Evolutionary conservation across 345 rosid genomes (phyloP).

Genomic region (Citrus reticulata): DNA sequence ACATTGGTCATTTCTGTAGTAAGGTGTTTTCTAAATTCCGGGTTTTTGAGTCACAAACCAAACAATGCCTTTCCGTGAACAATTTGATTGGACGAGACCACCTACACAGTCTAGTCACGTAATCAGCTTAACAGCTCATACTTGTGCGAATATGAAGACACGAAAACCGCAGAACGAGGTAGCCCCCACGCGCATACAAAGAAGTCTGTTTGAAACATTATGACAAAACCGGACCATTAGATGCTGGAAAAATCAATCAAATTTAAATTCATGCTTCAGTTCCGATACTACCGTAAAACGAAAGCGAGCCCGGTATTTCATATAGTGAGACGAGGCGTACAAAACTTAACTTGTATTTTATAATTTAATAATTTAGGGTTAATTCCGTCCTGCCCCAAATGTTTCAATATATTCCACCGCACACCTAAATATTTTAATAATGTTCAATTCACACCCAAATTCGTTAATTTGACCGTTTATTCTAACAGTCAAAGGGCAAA

Average conservation of each 20-base stretch:
- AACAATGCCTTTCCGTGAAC: neutral
- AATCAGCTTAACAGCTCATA: neutral
- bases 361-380: too few relatives aligned
- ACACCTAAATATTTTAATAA: accelerated
- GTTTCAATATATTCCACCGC: too few relatives aligned
- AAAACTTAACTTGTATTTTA: neutral
- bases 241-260: neutral
- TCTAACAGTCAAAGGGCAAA: accelerated
- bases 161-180: neutral
- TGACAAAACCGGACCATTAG: neutral
- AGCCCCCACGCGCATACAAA: constrained; percentile 9
- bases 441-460: accelerated
- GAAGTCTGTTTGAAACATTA: neutral
- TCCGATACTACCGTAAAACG: neutral
- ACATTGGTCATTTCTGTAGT: neutral
- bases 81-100: neutral
- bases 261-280: constrained; percentile 13
- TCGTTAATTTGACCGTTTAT: too few relatives aligned
- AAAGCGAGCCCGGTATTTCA: neutral
- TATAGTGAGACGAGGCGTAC: neutral
- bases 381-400: too few relatives aligned
- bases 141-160: neutral
- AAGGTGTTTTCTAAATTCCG: neutral
- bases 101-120: neutral
- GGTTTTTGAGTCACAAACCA: neutral